A percentile compares a stretch with the other conserved stretches of the same genome.
Evolutionary conservation across 2,329 filamentous ascomycete genomes (phyloP).

Genomic region (Botryotinia globosa): DNA sequence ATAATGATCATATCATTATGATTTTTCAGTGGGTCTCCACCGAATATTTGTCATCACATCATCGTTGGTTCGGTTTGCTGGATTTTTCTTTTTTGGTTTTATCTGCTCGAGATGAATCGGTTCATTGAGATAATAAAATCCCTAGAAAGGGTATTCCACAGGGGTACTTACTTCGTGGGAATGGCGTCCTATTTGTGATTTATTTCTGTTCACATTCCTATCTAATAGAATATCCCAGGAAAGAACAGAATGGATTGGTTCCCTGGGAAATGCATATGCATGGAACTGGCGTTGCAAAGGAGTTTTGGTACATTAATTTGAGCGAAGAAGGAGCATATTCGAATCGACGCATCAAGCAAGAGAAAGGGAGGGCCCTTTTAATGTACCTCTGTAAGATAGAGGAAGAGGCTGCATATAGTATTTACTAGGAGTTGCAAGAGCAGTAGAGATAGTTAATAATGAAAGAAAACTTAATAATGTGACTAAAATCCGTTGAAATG

Average conservation of each 20-base stretch:
- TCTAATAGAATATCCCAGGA: conserved; percentile 17
- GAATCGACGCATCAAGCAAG: conserved; percentile 4
- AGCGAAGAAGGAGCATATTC: conserved; percentile 17
- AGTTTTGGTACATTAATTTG: conserved; percentile 8
- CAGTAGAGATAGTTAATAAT: conserved; percentile 17
- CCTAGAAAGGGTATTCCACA: background rate
- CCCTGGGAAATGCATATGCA: conserved; percentile 9
- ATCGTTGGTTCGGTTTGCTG: background rate
- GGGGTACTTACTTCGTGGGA: background rate
- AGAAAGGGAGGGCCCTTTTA: conserved; percentile 4
- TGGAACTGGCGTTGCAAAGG: conserved; percentile 9
- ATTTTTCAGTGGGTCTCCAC: background rate
- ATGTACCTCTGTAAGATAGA: conserved; percentile 19
- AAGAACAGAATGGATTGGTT: conserved; percentile 5
- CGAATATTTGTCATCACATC: background rate
- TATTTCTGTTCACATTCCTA: conserved; percentile 4
- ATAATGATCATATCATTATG: conserved; percentile 7
- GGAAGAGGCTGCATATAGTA: conserved; percentile 11
- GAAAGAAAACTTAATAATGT: conserved; percentile 1
- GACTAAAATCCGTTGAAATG: background rate
- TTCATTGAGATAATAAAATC: conserved; percentile 2
- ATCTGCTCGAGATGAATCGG: background rate
- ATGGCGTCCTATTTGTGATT: conserved; percentile 10
- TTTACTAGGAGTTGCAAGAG: background rate
- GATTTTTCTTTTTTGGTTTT: background rate